Percentiles rank a stretch among this genome's conserved stretches.
phyloP scores from a whole-genome alignment of 164 flowering plant species.

The Tetrastigma voinierianum region DNA sequence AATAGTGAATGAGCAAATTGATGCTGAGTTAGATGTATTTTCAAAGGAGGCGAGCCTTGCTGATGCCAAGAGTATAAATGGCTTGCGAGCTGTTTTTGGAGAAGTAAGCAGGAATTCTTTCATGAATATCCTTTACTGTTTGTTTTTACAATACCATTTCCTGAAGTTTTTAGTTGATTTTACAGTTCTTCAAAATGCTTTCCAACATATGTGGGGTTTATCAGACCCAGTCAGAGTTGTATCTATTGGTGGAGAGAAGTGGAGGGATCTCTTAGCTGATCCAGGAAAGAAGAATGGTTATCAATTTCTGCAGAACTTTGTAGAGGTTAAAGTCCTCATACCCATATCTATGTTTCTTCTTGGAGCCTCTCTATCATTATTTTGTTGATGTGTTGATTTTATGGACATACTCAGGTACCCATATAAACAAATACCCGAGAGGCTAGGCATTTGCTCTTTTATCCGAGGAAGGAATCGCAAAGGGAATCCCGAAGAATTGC shows the following conservation, averaged over 20 bases:
- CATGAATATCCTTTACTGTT: background rate
- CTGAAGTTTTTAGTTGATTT: no score
- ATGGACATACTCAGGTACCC: slow-evolving; percentile 64
- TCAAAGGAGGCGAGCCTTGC: slow-evolving; percentile 69
- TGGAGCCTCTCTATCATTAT: background rate
- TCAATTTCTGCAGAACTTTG: slow-evolving; percentile 86
- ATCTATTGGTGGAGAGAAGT: slow-evolving; percentile 78
- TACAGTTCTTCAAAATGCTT: no score
- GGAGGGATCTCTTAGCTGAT: slow-evolving; percentile 77
- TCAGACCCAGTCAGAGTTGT: slow-evolving; percentile 99
- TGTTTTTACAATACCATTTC: no score
- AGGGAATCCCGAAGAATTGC: slow-evolving; percentile 89
- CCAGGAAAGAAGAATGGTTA: slow-evolving; percentile 83
- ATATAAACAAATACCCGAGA: slow-evolving; percentile 91
- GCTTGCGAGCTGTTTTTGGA: slow-evolving; percentile 96
- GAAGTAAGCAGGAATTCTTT: slow-evolving; percentile 56
- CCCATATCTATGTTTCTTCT: background rate
- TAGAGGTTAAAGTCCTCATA: slow-evolving; percentile 59
- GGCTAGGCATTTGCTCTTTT: slow-evolving; percentile 90
- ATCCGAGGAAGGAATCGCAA: slow-evolving; percentile 95
- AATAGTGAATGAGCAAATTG: slow-evolving; percentile 84
- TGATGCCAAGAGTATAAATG: slow-evolving; percentile 84
- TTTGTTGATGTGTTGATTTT: slow-evolving; percentile 9
- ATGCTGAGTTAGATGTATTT: slow-evolving; percentile 75
- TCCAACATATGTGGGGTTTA: slow-evolving; percentile 53